A percentile compares a stretch with the other conserved stretches of the same genome.
Conservation (phyloP, 1,284 basidiomycete species). For the Leccinum pseudoinsigne region DNA sequence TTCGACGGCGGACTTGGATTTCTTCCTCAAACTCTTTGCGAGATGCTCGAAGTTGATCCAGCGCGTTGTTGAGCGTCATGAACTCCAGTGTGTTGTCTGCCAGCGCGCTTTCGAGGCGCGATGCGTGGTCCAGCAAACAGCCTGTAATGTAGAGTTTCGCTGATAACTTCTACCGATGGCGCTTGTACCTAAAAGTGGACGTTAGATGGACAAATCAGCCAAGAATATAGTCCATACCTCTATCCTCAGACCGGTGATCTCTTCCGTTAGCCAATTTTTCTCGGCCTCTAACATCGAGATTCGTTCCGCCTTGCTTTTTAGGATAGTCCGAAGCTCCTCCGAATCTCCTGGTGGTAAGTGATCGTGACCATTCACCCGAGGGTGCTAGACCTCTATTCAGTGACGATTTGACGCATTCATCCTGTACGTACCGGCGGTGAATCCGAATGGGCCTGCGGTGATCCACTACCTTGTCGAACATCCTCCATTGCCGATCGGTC, state of each 20-base stretch:
- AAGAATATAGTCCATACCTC: constrained; percentile 38
- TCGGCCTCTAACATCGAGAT: constrained; percentile 45
- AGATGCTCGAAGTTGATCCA: constrained; percentile 37
- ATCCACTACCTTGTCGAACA: constrained; percentile 17
- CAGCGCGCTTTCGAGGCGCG: constrained; percentile 41
- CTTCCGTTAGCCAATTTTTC: constrained; percentile 40
- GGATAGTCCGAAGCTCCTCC: constrained; percentile 42
- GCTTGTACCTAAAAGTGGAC: constrained; percentile 40
- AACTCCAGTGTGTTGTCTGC: constrained; percentile 41
- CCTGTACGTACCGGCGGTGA: constrained; percentile 69
- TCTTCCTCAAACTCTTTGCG: constrained; percentile 52
- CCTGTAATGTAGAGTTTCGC: constrained; percentile 50
- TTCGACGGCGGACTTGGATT: constrained; percentile 39
- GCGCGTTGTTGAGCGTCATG: constrained; percentile 40
- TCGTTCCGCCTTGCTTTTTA: constrained; percentile 35
- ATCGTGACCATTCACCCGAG: constrained; percentile 30
- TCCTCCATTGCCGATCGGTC: constrained; percentile 50
- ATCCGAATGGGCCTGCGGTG: constrained; percentile 14
- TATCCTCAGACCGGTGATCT: constrained; percentile 42
- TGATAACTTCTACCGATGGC: constrained; percentile 46
- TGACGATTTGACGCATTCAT: not conserved
- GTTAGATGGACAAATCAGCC: constrained; percentile 2
- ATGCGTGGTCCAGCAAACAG: constrained; percentile 45
- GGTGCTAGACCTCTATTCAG: constrained; percentile 21
- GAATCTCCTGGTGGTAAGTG: constrained; percentile 26